Base-by-base conservation (phyloP, 2,329 filamentous ascomycete genomes). In the Anthostomella pinea region DNA sequence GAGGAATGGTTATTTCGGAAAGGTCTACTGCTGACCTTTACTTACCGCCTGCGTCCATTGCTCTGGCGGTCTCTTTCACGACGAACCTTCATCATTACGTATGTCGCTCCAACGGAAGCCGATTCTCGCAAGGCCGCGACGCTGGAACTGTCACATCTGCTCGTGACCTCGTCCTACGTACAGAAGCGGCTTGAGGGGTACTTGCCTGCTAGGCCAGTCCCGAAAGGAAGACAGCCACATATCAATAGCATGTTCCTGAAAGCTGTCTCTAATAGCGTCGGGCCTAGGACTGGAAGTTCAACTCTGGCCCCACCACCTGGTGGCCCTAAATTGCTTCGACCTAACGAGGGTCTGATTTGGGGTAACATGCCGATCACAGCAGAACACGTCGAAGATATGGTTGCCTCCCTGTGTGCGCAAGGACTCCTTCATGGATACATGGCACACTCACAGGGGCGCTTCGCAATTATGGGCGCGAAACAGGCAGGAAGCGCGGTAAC, bases 41-140 rank as follows among this genome's bases (percentile, higher is more conserved):
- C 80, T 3, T 86, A 87, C 54, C 79, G 87, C 34, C 83, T 90
- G 39, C 85, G 93, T 38, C 79, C 87, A 1, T 70, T 94, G 3
- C 77, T 95, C 9, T 95, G 88, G 88, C 81, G 91, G 10, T 85
- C 85, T 1, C 73, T 97, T 6, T 78, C 85, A 13, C 79, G 89
- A 19, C 83, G 81, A 48, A 79, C 83, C 0, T 96, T 95, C 59
- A 65, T 91, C 8, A 70, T 93, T 9, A 85, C 79, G 11, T 93
- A 90, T 45, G 75, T 81, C n/a, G 78, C 80, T 25, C 83, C 83
- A 2, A 70, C 68, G 38, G 71, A 66, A 50, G 71, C 64, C 41
- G 67, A 68, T 22, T 72, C 70, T 3, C 79, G 73, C 49, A 77
- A 75, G 51, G 82, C 88, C 3, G 85, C 88, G 0, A 87, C 85